phyloP scores from a whole-genome alignment of 1,284 basidiomycete genomes.

The Rhodotorula sp. region DNA sequence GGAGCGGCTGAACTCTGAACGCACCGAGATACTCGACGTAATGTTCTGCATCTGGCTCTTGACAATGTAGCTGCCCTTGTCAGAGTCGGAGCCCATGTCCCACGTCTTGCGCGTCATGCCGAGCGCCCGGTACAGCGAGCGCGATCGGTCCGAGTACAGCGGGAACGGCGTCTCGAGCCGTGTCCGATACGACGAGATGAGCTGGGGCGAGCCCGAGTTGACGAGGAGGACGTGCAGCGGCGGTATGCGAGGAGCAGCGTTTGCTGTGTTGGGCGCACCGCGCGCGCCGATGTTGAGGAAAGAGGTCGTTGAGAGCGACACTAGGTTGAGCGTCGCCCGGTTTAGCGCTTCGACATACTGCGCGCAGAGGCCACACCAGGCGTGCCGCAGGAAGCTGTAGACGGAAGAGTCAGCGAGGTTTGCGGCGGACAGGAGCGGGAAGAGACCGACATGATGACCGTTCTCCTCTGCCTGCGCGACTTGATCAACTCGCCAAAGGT shows the following conservation, averaged over 20 bases:
- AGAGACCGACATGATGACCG: constrained; percentile 29
- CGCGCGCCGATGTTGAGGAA: neutral
- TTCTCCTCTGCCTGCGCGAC: constrained; percentile 15
- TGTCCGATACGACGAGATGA: constrained; percentile 36
- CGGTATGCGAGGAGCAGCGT: constrained; percentile 9
- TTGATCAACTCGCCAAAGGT: constrained; percentile 22
- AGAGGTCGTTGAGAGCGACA: constrained; percentile 2
- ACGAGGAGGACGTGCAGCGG: constrained; percentile 40
- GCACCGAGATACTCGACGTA: constrained; percentile 25
- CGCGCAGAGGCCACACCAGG: constrained; percentile 36
- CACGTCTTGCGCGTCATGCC: constrained; percentile 38
- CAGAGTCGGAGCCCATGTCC: constrained; percentile 32
- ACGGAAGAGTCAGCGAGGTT: accelerated
- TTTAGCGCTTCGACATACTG: constrained; percentile 29
- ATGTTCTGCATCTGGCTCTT: constrained; percentile 29
- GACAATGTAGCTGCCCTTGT: constrained; percentile 37
- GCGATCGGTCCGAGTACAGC: constrained; percentile 25
- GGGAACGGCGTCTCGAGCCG: constrained; percentile 37
- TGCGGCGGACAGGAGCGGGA: neutral
- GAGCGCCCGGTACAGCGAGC: constrained; percentile 36
- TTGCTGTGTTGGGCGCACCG: neutral
- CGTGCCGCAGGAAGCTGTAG: constrained; percentile 9
- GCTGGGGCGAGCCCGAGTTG: constrained; percentile 24
- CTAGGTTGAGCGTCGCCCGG: constrained; percentile 7
- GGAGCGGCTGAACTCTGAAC: neutral